Evolutionary conservation across 257 asterid genomes (phyloP), one percentile per base, ranked within the genome.

Genomic region (Penstemon davidsonii): DNA sequence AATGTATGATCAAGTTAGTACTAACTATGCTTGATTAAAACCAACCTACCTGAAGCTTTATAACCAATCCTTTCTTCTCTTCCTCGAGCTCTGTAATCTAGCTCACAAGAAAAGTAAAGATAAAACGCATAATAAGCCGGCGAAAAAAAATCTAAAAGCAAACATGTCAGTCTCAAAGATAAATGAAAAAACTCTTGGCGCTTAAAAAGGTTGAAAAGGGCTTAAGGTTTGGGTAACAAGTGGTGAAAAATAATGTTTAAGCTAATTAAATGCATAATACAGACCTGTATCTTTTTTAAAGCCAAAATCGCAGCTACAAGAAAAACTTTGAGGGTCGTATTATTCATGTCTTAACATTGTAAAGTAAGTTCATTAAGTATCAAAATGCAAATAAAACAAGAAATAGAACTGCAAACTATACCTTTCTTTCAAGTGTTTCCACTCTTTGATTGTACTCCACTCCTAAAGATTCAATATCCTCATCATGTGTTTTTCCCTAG

Each of bases 31-130:
- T 62, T 43, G 36, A 62, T 42, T 5, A 61, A 62, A 9, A 19
- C 41, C 54, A 68, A 65, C 68, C 60, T 70, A 88, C 99, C 96
- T 94, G 96, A 63, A 94, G 79, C 81, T 84, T 94, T 62, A 96
- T 81, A 62, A 76, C 75, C 74, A 88, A 61, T 53, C 96, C 96
- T 73, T 94, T 94, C 85, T 94, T 94, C 89, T 94, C 99, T 81
- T 94, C 99, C 80, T 94, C 99, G 64, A 89, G 88, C 90, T 91
- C 99, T 75, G 98, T 89, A 79, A 85, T 85, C 99, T 94, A 85
- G 86, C 82, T 88, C 86, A 66, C 95, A 85, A 33, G 79, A 80
- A 77, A 85, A 80, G 71, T 69, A 60, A 64, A 68, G 62, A 68
- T 45, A 69, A 47, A 47, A 47, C 12, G 13, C 15, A 47, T 10